Evolutionary conservation across 2,329 filamentous ascomycete genomes (phyloP).

Genomic region (Ophiostoma ulmi): DNA sequence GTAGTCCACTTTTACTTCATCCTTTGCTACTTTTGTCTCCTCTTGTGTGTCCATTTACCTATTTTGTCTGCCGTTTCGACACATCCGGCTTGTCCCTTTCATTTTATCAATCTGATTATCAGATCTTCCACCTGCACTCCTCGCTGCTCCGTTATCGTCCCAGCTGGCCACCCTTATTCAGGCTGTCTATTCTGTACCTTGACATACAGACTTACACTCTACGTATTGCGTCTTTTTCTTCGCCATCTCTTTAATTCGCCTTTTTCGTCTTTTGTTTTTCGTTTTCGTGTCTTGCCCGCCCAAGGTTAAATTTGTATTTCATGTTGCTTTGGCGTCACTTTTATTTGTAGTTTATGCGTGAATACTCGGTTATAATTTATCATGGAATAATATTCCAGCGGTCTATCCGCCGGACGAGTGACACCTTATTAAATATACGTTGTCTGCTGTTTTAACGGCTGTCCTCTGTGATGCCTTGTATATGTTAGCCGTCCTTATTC

Average conservation of each 20-base stretch:
- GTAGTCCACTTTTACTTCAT: not conserved
- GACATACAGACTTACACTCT: not conserved
- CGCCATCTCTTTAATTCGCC: not conserved
- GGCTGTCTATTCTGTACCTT: not conserved
- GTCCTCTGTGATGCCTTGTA: not conserved
- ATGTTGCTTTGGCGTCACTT: not conserved
- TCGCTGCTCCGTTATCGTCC: slow-evolving; percentile 2
- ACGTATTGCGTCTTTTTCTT: slow-evolving; percentile 6
- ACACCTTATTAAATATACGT: slow-evolving; percentile 4
- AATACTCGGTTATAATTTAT: not conserved
- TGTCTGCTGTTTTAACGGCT: not conserved
- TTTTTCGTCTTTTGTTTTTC: not conserved
- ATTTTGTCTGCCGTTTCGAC: slow-evolving; percentile 2
- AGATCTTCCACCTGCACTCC: slow-evolving; percentile 9
- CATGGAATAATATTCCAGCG: slow-evolving; percentile 6
- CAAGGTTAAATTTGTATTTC: not conserved
- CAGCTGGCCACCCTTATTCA: not conserved
- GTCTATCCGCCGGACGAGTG: not conserved
- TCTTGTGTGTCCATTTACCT: not conserved
- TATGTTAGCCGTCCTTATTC: not conserved
- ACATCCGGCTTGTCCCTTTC: slow-evolving; percentile 12
- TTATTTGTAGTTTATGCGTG: not conserved
- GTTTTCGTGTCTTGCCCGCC: not conserved
- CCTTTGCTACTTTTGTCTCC: not conserved
- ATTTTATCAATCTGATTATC: slow-evolving; percentile 18